phyloP scores from a whole-genome alignment of 352 stramenopile species.

The Globisporangium paroecandrum region DNA sequence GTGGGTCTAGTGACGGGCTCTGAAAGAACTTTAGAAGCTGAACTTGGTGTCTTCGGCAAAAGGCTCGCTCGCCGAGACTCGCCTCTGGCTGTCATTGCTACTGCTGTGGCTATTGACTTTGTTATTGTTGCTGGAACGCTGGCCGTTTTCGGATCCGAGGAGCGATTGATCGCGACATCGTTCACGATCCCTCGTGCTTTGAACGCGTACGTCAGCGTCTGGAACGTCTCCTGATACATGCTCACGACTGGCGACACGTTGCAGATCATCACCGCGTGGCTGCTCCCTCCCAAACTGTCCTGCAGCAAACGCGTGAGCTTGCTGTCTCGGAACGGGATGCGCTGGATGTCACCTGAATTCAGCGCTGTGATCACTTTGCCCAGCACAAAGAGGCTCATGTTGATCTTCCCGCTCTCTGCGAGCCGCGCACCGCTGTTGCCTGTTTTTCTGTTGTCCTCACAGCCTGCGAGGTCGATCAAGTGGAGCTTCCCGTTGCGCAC shows the following conservation, averaged over 20 bases:
- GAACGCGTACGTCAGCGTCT: conserved; percentile 39
- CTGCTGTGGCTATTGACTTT: neutral
- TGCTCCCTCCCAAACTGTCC: conserved; percentile 38
- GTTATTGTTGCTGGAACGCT: neutral
- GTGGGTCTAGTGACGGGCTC: neutral
- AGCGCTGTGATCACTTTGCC: conserved; percentile 78
- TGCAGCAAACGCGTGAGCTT: conserved; percentile 76
- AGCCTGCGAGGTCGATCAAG: conserved; percentile 42
- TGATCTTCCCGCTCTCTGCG: conserved; percentile 54
- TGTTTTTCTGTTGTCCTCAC: conserved; percentile 33
- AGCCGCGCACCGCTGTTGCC: conserved; percentile 31
- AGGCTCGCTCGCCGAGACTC: neutral
- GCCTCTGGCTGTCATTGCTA: neutral
- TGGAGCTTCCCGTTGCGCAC: conserved; percentile 31
- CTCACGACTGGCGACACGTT: conserved; percentile 24
- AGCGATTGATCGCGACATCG: conserved; percentile 19
- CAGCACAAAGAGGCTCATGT: conserved; percentile 71
- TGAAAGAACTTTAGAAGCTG: neutral
- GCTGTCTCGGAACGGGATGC: conserved; percentile 69
- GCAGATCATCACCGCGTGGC: conserved; percentile 42
- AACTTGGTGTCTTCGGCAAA: neutral
- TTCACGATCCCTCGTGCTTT: conserved; percentile 36
- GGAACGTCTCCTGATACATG: conserved; percentile 33
- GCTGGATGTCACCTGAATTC: conserved; percentile 52
- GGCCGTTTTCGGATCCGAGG: neutral